Evolutionary conservation across 805 yeast genomes (phyloP).

Genomic region (Starmerella ratchasimensis): DNA sequence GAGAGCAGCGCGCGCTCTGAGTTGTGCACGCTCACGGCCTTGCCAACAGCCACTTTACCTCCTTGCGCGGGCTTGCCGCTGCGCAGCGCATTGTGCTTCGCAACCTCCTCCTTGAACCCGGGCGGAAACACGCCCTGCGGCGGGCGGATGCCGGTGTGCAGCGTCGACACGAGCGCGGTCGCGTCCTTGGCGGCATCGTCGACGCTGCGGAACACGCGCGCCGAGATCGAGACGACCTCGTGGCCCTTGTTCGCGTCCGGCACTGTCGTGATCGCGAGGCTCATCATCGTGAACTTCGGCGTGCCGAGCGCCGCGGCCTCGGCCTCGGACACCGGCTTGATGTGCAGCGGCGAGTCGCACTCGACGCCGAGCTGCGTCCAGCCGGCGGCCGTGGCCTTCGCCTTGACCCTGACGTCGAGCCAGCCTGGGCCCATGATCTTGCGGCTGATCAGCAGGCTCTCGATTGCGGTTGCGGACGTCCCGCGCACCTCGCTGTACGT

Average conservation of each 20-base stretch:
- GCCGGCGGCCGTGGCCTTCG: conserved; percentile 53
- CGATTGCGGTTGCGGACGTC: conserved; percentile 57
- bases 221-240: conserved; percentile 72
- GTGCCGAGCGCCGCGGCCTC: conserved; percentile 25
- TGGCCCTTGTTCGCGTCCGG: conserved; percentile 64
- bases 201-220: conserved; percentile 58
- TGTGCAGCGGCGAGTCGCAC: conserved; percentile 28
- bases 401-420: conserved; percentile 60
- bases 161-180: conserved; percentile 42
- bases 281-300: conserved; percentile 60
- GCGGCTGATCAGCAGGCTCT: conserved; percentile 67
- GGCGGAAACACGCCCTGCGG: conserved; percentile 52
- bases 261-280: conserved; percentile 66
- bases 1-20: conserved; percentile 63
- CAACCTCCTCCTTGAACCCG: conserved; percentile 43
- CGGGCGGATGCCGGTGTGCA: conserved; percentile 70
- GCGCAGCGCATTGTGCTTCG: conserved; percentile 31
- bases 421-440: conserved; percentile 97
- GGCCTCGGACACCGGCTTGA: conserved; percentile 30
- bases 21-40: conserved; percentile 33
- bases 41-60: conserved; percentile 31
- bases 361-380: conserved; percentile 59
- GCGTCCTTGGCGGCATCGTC: conserved; percentile 50
- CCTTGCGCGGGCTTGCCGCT: conserved; percentile 21
- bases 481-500: conserved; percentile 76